phyloP scores from a whole-genome alignment of 2,329 filamentous ascomycete species.

The Fusarium sp. region DNA sequence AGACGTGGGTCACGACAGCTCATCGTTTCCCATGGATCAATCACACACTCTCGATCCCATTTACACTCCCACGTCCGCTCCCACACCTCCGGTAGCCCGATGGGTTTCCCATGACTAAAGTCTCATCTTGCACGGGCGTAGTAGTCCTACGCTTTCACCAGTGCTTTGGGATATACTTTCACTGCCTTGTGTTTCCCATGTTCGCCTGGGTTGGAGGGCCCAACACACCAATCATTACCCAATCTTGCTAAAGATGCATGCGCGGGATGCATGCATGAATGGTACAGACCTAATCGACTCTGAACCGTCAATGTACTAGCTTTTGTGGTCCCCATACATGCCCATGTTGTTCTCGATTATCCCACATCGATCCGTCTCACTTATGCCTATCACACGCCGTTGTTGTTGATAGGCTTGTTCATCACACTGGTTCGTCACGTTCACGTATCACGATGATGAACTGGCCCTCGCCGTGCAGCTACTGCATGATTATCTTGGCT shows the following conservation, averaged over 20 bases:
- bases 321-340: slow-evolving; percentile 32
- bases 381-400: slow-evolving; percentile 14
- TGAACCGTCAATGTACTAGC: slow-evolving; percentile 1
- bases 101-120: slow-evolving; percentile 41
- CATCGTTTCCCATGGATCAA: slow-evolving; percentile 9
- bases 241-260: slow-evolving; percentile 29
- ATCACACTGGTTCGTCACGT: slow-evolving; percentile 24
- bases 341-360: slow-evolving; percentile 33
- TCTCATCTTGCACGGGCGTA: slow-evolving; percentile 16
- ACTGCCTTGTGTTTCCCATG: not conserved
- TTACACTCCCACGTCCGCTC: slow-evolving; percentile 17
- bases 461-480: slow-evolving; percentile 1
- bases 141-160: slow-evolving; percentile 20
- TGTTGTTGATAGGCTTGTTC: slow-evolving; percentile 5
- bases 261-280: slow-evolving; percentile 44
- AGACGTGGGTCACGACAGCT: slow-evolving; percentile 30
- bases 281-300: slow-evolving; percentile 9
- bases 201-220: not conserved
- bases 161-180: not conserved
- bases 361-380: slow-evolving; percentile 34
- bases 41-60: slow-evolving; percentile 7
- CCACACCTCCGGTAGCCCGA: slow-evolving; percentile 27
- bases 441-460: slow-evolving; percentile 1
- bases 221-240: slow-evolving; percentile 15
- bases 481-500: not conserved